A percentile compares a stretch with the other conserved stretches of the same genome.
Conservation (phyloP, 805 yeast genomes). For the Groenewaldozyma tartarivorans region DNA sequence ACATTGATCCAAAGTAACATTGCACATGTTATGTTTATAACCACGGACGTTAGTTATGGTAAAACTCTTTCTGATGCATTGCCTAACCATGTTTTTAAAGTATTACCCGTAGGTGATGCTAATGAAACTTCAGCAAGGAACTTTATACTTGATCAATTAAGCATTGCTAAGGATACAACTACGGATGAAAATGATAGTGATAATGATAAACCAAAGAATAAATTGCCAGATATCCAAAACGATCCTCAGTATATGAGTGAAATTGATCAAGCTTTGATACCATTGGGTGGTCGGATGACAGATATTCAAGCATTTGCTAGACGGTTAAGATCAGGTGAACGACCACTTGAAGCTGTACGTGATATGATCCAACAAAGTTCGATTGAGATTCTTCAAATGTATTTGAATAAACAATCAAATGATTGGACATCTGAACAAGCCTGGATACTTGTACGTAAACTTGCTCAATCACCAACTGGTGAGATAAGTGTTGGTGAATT, state of each 20-base stretch:
- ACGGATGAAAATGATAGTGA: constrained; percentile 20
- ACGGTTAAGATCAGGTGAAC: constrained; percentile 81
- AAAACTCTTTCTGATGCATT: constrained; percentile 59
- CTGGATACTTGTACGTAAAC: constrained; percentile 67
- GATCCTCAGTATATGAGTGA: not conserved
- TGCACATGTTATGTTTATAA: constrained; percentile 84
- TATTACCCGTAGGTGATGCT: constrained; percentile 72
- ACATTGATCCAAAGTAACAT: constrained; percentile 61
- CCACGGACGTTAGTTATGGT: constrained; percentile 74
- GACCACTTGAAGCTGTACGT: constrained; percentile 61
- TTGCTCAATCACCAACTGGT: constrained; percentile 30
- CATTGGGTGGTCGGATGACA: constrained; percentile 90
- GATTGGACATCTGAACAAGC: constrained; percentile 73
- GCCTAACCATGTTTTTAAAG: constrained; percentile 81
- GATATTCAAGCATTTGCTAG: constrained; percentile 87
- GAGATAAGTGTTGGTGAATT: constrained; percentile 17
- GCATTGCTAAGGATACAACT: constrained; percentile 30
- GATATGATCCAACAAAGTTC: constrained; percentile 81
- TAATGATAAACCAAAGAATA: constrained; percentile 18
- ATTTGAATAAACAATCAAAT: constrained; percentile 31
- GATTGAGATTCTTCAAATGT: constrained; percentile 80
- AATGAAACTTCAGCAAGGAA: constrained; percentile 56
- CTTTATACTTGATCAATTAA: constrained; percentile 30
- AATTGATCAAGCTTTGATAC: constrained; percentile 51
- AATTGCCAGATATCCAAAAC: constrained; percentile 5